Evolutionary conservation across 176 grass and related monocot genomes (phyloP), one percentile per base, ranked within the genome.

Genomic region (Juncus inflexus): DNA sequence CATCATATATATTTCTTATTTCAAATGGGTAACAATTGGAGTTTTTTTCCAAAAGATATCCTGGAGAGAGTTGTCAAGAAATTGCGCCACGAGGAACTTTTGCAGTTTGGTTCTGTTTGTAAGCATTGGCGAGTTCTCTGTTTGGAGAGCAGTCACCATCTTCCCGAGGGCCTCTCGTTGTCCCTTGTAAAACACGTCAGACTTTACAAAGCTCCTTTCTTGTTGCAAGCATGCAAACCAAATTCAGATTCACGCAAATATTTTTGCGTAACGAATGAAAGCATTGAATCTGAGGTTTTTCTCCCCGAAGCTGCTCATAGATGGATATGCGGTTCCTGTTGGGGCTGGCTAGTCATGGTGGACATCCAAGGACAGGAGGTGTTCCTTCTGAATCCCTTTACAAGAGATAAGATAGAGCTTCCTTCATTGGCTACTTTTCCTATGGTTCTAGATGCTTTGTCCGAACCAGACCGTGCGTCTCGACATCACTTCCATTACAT

Each of bases 231-330:
- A 28, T 74, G 58, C 70, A 62, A 74, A 14, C 57, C 55, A 13
- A 9, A 50, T 61, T 61, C 70, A 37, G 70, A 74, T 74, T 74
- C 58, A 0, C 70, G 70, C 12, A 61, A 37, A 40, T 74, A 61
- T 62, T 38, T 42, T 52, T 74, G 58, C 9, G 13, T 12, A 6
- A 39, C 37, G 39, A 41, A 74, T 54, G 71, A 74, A 63, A 16
- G 2, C 1, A 47, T 63, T 4, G 11, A 63, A 1, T 2, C 15
- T 8, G 10, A 60, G 4, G 9, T 53, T 53, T 67, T 52, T 67
- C 49, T 67, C 16, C 12, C 64, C 9, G 64, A 67, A 42, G 41
- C 42, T 4, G 64, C 64, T 53, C 47, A 67, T 43, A 67, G 28
- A 13, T 67, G 64, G 64, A 67, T 67, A 67, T 67, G 64, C 3